Evolutionary conservation across 139 green algal species (phyloP).

Genomic region (Eudorina sp.): DNA sequence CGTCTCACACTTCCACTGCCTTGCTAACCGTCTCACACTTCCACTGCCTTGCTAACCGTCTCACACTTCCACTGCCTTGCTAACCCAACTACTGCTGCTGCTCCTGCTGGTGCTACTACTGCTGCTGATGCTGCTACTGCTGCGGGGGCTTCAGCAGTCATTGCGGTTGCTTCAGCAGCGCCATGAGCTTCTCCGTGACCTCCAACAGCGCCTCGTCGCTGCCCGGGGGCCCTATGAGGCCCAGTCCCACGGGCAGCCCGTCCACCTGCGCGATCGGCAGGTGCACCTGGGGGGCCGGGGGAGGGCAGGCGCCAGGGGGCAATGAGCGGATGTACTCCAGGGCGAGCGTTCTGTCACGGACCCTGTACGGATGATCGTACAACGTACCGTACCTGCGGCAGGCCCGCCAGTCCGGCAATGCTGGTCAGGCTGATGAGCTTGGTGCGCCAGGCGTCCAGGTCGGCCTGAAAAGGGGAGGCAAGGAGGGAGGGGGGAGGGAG

Average conservation of each 20-base stretch:
- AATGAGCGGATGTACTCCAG: no score
- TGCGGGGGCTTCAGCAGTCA: no score
- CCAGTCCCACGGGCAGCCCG: constrained; percentile 84
- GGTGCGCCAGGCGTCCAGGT: constrained; percentile 79
- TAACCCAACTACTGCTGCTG: no score
- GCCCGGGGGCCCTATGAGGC: constrained; percentile 82
- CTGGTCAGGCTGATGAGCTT: constrained; percentile 81
- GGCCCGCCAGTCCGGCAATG: constrained; percentile 82
- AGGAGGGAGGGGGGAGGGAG: no score
- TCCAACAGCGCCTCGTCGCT: constrained; percentile 85
- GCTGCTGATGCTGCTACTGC: background rate
- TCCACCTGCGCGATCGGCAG: constrained; percentile 79
- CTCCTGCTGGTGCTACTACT: no score
- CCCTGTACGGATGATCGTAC: background rate
- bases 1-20: no score
- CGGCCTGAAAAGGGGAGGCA: background rate
- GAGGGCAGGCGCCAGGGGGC: no score
- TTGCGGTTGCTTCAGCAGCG: no score
- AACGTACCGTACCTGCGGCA: constrained; percentile 82
- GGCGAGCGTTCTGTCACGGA: no score
- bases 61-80: no score
- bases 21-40: no score
- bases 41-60: no score
- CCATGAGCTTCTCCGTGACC: constrained; percentile 55
- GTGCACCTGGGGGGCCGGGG: constrained; percentile 80